phyloP scores from a whole-genome alignment of 495 filamentous ascomycete species.

The Tuber microsphaerosporum region DNA sequence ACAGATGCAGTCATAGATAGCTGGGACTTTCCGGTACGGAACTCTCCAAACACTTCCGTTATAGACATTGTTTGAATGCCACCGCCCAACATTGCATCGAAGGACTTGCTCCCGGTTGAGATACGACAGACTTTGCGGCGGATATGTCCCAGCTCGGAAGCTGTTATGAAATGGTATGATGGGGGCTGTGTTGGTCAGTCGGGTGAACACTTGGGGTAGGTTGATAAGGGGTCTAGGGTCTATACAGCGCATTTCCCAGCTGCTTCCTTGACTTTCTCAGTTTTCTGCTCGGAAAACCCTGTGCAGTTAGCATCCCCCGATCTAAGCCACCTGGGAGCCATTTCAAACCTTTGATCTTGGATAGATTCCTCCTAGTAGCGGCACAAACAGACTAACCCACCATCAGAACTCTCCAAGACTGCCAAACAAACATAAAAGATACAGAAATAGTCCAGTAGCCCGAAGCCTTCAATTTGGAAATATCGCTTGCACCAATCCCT shows the following conservation, averaged over 20 bases:
- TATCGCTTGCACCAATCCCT: constrained; percentile 68
- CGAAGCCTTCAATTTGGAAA: constrained; percentile 64
- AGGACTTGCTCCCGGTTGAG: constrained; percentile 68
- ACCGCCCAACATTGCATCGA: constrained; percentile 65
- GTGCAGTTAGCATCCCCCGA: constrained; percentile 3
- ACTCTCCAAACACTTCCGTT: constrained; percentile 69
- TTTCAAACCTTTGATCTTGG: constrained; percentile 61
- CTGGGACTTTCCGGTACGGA: constrained; percentile 67
- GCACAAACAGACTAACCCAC: constrained; percentile 52
- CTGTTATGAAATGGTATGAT: constrained; percentile 66
- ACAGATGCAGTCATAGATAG: constrained; percentile 64
- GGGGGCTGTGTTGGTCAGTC: constrained; percentile 48
- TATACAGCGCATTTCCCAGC: constrained; percentile 62
- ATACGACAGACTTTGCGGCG: constrained; percentile 63
- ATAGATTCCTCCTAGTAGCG: constrained; percentile 57
- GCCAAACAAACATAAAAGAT: constrained; percentile 15
- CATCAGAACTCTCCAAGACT: neutral
- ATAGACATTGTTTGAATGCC: constrained; percentile 77
- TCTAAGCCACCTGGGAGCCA: neutral
- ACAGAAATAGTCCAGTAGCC: constrained; percentile 68
- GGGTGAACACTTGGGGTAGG: neutral
- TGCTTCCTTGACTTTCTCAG: constrained; percentile 75
- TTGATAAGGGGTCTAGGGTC: neutral
- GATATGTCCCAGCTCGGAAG: constrained; percentile 61
- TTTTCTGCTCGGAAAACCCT: constrained; percentile 68